phyloP scores from a whole-genome alignment of 139 green algal species.

The Tetraselmis chui region DNA sequence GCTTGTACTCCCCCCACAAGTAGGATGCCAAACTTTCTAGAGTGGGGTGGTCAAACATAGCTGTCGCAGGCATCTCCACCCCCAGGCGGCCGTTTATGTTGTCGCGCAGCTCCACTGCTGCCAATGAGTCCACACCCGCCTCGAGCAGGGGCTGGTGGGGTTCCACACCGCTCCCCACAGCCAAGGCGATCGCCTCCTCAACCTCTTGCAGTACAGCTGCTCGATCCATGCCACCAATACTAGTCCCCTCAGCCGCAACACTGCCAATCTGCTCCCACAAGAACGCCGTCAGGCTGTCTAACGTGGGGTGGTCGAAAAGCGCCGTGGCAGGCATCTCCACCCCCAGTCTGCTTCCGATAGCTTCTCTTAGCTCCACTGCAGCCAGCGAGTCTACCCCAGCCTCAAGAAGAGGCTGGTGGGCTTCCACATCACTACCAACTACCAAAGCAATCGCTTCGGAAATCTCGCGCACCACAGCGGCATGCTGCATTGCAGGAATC shows the following conservation, averaged over 20 bases:
- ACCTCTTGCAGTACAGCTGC: background rate
- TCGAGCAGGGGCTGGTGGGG: constrained; percentile 28
- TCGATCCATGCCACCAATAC: background rate
- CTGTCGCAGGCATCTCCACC: constrained; percentile 33
- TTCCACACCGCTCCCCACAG: constrained; percentile 10
- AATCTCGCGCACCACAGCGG: background rate
- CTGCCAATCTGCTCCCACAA: background rate
- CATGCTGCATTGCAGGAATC: too few species aligned
- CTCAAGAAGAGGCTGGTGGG: constrained; percentile 8
- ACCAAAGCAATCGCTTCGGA: background rate
- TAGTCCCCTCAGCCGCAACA: background rate
- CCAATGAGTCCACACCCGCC: constrained; percentile 40
- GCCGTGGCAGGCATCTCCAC: background rate
- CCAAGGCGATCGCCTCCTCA: background rate
- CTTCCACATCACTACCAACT: background rate
- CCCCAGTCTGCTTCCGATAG: background rate
- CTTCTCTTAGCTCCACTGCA: constrained; percentile 3
- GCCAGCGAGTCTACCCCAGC: constrained; percentile 22
- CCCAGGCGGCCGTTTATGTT: constrained; percentile 4
- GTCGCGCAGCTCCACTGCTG: constrained; percentile 29
- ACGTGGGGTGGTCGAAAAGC: constrained; percentile 7
- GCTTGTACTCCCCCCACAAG: constrained; percentile 1
- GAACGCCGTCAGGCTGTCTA: background rate
- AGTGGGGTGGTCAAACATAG: constrained; percentile 80
- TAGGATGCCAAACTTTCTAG: constrained; percentile 1